Base-by-base conservation (phyloP, 2,329 filamentous ascomycete genomes). In the Sarocladiaceae sp. region DNA sequence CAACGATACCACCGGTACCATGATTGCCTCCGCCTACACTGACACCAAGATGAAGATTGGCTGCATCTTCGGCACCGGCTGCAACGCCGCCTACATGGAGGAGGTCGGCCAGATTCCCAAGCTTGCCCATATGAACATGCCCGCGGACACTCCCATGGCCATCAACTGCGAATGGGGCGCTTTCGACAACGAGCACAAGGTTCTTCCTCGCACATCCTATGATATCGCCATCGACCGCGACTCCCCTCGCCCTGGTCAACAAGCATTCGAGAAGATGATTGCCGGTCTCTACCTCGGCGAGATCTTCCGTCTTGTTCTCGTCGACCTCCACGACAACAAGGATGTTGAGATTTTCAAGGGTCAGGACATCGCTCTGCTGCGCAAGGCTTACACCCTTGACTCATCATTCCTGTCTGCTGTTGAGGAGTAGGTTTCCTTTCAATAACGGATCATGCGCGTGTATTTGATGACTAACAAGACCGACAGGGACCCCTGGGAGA, bases 101-200 rank as follows among this genome's bases (percentile, higher is more conserved):
- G 74, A 95, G 64, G 89, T 83, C 58, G 91, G 90, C 58, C 89
- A 87, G 12, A 90, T 99, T 58, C 93, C 92, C 58, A 99, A 99
- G 78, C 83, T 99, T 52, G 90, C 88, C 11, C 84, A 97, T 73
- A 82, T 96, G 78, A 94, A 95, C 63, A 81, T 97, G 33, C 88
- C 91, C 48, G 77, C 90, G 0, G 85, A 94, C 56, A 84, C 84
- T 55, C 90, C 87, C 44, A 95, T 97, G 79, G 91, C 90, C 50
- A 96, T 97, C 75, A 97, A 97, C 77, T 97, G 92, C 75, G 93
- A 97, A 70, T 97, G 92, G 82, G 93, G 93, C 59, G 92, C 93
- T 29, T 97, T 97, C 64, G 93, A 97, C 71, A 96, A 96, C 69
- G 89, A 96, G 71, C 87, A 93, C 74, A 80, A 87, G 62, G 87